Percentiles rank a stretch among this genome's conserved stretches.
These are phyloP conservation scores for Sparassis latifolia DNA, from an alignment of 1,284 basidiomycete genomes.

Conservation along the genomic window DNA sequence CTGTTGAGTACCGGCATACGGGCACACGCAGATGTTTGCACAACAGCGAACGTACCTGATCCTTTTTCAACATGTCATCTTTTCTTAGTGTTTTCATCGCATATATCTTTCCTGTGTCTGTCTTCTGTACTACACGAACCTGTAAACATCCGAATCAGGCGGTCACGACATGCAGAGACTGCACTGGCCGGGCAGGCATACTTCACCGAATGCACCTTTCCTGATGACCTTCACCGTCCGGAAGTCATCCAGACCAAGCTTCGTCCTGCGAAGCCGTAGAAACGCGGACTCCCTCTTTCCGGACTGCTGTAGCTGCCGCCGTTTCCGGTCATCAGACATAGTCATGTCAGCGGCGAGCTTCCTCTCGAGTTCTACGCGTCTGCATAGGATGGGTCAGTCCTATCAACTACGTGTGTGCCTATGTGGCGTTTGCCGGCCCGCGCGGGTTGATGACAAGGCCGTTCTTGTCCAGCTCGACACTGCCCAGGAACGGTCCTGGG, in stretches of 20 bases:
- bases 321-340: constrained; percentile 79
- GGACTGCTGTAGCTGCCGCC: constrained; percentile 86
- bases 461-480: no score
- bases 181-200: constrained; percentile 25
- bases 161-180: constrained; percentile 2
- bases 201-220: constrained; percentile 98
- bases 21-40: constrained; percentile 1
- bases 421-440: no score
- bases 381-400: no score
- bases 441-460: no score
- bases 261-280: constrained; percentile 85
- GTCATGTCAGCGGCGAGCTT: constrained; percentile 71
- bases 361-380: constrained; percentile 91
- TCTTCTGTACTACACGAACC: constrained; percentile 95
- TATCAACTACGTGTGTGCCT: no score
- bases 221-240: constrained; percentile 97
- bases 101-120: constrained; percentile 96
- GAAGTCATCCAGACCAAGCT: constrained; percentile 92
- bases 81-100: constrained; percentile 99
- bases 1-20: constrained; percentile 7
- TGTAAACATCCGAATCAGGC: constrained; percentile 22
- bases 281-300: constrained; percentile 90
- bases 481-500: no score
- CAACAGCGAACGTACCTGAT: constrained; percentile 67
- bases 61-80: constrained; percentile 98